Conservation (phyloP, 768 basidiomycete genomes). For the Leccinellum rugosiceps region DNA sequence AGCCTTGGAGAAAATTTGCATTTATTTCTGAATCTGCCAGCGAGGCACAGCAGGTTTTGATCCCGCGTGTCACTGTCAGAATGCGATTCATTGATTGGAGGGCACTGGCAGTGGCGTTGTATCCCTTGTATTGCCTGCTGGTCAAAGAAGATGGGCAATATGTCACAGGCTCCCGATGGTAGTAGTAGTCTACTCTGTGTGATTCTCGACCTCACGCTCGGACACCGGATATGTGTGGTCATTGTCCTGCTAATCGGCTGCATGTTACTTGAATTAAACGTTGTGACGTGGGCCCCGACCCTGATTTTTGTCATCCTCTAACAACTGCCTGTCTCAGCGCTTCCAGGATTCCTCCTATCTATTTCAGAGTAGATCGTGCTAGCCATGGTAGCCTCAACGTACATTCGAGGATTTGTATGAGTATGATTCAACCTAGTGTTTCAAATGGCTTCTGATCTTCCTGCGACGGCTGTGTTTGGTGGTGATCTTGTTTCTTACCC, state of each 20-base stretch:
- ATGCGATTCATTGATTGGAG: background rate
- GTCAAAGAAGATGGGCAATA: background rate
- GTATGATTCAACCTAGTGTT: too few relatives aligned
- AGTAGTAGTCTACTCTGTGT: background rate
- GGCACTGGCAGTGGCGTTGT: background rate
- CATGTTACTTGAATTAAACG: too few relatives aligned
- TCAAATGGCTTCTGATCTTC: background rate
- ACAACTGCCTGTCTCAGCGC: background rate
- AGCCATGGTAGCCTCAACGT: background rate
- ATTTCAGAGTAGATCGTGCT: background rate
- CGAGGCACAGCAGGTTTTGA: background rate
- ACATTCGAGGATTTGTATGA: background rate
- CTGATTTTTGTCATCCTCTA: too few relatives aligned
- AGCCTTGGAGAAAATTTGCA: background rate
- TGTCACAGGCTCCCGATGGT: background rate
- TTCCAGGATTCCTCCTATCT: background rate
- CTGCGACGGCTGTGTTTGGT: background rate
- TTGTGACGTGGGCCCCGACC: background rate
- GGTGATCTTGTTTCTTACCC: conserved; percentile 15
- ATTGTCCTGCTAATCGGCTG: too few relatives aligned
- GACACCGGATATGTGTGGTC: background rate
- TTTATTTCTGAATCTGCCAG: background rate
- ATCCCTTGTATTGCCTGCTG: background rate
- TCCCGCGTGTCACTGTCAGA: background rate
- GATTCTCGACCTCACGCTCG: background rate